Conservation (phyloP, 768 basidiomycete species). For the Pholiota conissans region DNA sequence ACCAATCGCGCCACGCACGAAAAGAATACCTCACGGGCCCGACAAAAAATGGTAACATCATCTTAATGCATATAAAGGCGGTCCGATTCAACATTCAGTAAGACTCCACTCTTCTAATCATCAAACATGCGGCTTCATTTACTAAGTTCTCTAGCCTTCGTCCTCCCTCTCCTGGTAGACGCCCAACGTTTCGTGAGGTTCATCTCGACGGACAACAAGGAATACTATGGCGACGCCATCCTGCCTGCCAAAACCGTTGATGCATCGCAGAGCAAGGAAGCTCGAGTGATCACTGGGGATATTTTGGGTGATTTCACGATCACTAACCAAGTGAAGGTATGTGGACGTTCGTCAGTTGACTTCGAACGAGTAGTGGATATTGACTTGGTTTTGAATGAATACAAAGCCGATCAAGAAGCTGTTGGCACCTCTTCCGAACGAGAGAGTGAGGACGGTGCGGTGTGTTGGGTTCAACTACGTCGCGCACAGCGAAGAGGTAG, state of each 20-base stretch:
- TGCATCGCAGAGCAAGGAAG: conserved; percentile 32
- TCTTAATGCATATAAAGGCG: no score
- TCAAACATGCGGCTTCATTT: neutral
- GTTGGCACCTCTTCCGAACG: conserved; percentile 33
- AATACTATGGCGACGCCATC: conserved; percentile 40
- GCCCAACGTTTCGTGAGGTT: conserved; percentile 40
- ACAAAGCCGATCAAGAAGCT: conserved; percentile 31
- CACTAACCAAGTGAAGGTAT: conserved; percentile 35
- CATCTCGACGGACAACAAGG: conserved; percentile 34
- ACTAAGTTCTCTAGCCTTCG: neutral
- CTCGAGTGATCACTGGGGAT: conserved; percentile 34
- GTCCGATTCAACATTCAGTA: no score
- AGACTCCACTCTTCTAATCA: no score
- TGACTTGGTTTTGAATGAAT: neutral
- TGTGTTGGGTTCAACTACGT: conserved; percentile 37
- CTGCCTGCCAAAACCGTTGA: conserved; percentile 29
- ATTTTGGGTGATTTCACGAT: conserved; percentile 35
- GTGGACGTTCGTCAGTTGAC: no score
- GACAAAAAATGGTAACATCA: no score
- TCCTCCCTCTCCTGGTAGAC: conserved; percentile 20
- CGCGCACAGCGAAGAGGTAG: conserved; percentile 33
- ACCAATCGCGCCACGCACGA: no score
- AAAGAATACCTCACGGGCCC: no score
- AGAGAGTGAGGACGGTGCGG: conserved; percentile 34
- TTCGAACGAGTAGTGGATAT: neutral